Conservation (phyloP, 345 rosid genomes). For the Balakata baccata region DNA sequence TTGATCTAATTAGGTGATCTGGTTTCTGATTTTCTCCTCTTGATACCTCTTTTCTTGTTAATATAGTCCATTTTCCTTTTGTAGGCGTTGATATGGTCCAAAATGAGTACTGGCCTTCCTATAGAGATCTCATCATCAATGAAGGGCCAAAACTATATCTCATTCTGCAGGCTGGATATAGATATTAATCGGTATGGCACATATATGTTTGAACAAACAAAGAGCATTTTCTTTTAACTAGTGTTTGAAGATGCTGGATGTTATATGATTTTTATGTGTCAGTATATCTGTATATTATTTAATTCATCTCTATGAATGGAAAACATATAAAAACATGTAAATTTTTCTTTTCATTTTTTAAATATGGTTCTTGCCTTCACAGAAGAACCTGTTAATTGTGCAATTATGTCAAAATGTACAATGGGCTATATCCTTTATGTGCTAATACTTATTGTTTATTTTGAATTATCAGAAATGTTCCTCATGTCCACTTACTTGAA, state of each 20-base stretch:
- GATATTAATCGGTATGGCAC: slow-evolving; percentile 78
- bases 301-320: neutral
- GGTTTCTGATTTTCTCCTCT: slow-evolving; percentile 11
- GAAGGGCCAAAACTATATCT: slow-evolving; percentile 66
- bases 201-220: slow-evolving; percentile 12
- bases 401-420: too few relatives aligned
- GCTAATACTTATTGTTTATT: slow-evolving; percentile 5
- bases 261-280: neutral
- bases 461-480: slow-evolving; percentile 67
- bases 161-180: slow-evolving; percentile 92
- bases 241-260: neutral
- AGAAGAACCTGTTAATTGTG: too few relatives aligned
- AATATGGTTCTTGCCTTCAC: neutral
- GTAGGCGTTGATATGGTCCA: slow-evolving; percentile 98
- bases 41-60: slow-evolving; percentile 6
- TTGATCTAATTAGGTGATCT: neutral
- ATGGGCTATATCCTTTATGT: neutral
- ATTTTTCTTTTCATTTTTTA: too few relatives aligned
- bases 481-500: slow-evolving; percentile 85
- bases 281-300: neutral
- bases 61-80: slow-evolving; percentile 14
- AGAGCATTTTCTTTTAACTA: neutral
- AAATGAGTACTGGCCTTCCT: slow-evolving; percentile 98
- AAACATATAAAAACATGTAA: neutral
- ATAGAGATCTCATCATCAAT: slow-evolving; percentile 90